phyloP scores from a whole-genome alignment of 2,329 filamentous ascomycete species.

The Penicillium sp. region DNA sequence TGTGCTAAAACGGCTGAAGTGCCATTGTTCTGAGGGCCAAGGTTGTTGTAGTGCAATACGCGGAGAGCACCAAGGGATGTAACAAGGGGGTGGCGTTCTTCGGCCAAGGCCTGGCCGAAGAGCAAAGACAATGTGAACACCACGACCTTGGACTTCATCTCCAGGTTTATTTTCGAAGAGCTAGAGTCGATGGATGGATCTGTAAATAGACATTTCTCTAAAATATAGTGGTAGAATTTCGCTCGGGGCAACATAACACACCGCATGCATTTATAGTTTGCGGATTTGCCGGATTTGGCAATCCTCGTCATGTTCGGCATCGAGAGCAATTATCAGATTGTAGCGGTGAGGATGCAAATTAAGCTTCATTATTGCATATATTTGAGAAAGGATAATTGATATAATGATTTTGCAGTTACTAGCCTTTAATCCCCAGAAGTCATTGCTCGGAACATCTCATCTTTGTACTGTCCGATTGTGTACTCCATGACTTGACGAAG shows the following conservation, averaged over 20 bases:
- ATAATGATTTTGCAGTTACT: not conserved
- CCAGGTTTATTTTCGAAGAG: not conserved
- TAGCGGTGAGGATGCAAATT: not conserved
- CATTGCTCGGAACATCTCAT: not conserved
- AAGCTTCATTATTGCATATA: not conserved
- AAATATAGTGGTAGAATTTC: not conserved
- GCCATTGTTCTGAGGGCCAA: slow-evolving; percentile 26
- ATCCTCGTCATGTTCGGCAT: not conserved
- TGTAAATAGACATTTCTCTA: not conserved
- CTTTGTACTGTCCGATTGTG: not conserved
- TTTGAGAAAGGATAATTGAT: not conserved
- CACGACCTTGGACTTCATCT: not conserved
- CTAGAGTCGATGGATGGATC: not conserved
- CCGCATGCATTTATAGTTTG: not conserved
- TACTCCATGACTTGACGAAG: not conserved
- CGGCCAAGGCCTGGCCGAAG: not conserved
- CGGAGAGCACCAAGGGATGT: slow-evolving; percentile 21
- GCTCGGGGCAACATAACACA: not conserved
- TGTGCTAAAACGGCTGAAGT: slow-evolving; percentile 24
- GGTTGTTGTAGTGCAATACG: slow-evolving; percentile 26
- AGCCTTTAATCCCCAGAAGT: not conserved
- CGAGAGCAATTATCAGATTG: not conserved
- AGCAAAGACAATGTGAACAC: not conserved
- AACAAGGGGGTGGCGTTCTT: not conserved
- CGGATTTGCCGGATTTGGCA: not conserved